These are phyloP conservation scores for Hylodesmum podocarpum DNA, from an alignment of 306 rosid genomes.

Conservation along the genomic window DNA sequence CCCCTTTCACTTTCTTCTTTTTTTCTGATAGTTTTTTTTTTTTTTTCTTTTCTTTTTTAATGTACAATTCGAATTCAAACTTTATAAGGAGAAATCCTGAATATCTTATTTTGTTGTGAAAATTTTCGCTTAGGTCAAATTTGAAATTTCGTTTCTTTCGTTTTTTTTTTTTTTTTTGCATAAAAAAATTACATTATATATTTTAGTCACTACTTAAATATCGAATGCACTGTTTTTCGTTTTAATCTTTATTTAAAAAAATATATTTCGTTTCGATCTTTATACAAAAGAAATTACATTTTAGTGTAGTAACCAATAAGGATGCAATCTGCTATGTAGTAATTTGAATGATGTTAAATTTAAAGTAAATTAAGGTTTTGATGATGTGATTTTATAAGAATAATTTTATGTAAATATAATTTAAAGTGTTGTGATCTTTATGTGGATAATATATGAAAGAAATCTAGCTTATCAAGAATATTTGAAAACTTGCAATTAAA, in stretches of 20 bases:
- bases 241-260: neutral
- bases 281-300: neutral
- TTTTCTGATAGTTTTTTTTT: neutral
- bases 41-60: neutral
- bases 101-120: slow-evolving; percentile 7
- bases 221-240: neutral
- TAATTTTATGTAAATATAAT: no score
- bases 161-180: neutral
- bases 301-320: no score
- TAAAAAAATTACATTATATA: neutral
- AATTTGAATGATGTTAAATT: no score
- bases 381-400: no score
- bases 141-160: neutral
- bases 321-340: no score
- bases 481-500: no score
- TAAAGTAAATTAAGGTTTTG: no score
- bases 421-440: no score
- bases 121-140: neutral
- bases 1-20: neutral
- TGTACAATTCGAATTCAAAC: slow-evolving; percentile 34
- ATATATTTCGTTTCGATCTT: neutral
- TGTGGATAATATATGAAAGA: no score
- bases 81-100: slow-evolving; percentile 22
- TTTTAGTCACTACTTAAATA: neutral
- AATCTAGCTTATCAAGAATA: no score